Base-by-base conservation (phyloP, 208 protist species). In the Zelonia costaricensis region DNA sequence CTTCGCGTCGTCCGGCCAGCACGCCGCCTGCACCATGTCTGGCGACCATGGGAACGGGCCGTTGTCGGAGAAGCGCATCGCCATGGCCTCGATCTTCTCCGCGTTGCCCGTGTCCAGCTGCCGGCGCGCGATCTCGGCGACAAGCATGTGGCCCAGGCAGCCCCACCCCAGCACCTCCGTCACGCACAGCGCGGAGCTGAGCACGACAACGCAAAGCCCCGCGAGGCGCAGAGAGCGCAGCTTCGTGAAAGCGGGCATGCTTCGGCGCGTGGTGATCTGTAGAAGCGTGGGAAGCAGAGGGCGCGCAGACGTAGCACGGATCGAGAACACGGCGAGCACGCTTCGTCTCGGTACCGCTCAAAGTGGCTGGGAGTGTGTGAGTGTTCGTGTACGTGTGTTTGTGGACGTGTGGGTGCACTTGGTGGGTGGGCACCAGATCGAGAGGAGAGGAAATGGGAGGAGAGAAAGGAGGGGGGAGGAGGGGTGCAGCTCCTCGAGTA, bases 1-100 rank as follows among this genome's bases (percentile, higher is more conserved):
- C 62, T 87, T 90, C 12, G 88, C 42, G 47, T 96, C 91, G 51
- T 96, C 91, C 6, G 88, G 36, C 88, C 91, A 96, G 78, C 88
- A 94, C 4, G 86, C 69, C 0, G 67, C 52, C 49, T 94, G 80
- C 27, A 91, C 78, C 62, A 93, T 76, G 68, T 87, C 77, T 3
- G 82, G 74, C 0, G 62, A 78, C 62, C 47, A 46, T 4, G 72
- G 68, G 39, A 94, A 96, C 0, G 87, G 84, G 3, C 88, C 91
- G n/a, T 62, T 84, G 5, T 48, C 33, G 4, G 53, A 35, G 49
- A 96, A 81, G 20, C 49, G 25, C 10, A 38, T 20, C 10, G 77
- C 42, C 44, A 80, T 58, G 20, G 43, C 33, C 1, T 84, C 52
- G 35, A 80, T 65, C 36, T 82, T 79, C 13, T 35, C 20, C n/a